Evolutionary conservation across 306 rosid genomes (phyloP), one percentile per base, ranked within the genome.

Genomic region (Argentina anserina): DNA sequence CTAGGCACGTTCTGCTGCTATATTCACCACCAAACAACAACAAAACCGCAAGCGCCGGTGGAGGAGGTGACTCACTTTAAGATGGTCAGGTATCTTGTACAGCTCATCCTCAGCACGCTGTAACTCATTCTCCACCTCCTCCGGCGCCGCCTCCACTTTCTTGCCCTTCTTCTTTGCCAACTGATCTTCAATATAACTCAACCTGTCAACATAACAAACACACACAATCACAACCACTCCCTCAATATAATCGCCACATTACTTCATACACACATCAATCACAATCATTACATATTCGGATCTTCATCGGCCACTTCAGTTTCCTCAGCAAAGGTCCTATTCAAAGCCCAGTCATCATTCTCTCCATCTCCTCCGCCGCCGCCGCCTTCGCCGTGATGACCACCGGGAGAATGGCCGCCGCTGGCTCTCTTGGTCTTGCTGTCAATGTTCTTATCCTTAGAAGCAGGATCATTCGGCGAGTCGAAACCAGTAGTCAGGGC

Each of bases 41-140:
- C 5, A 45, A 45, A 45, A 20, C 17, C 23, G 7, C 6, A 23
- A 49, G 23, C 7, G 25, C 13, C 13, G 2, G 26, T 5, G 5
- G 21, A n/a, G 52, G 13, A 78, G 70, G 70, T 61, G 36, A 80
- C 86, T 79, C 69, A 94, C 99, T 85, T 94, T 94, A 63, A 94
- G 96, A 89, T 94, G 97, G 73, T 94, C 99, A 58, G 99, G 97
- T 75, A 94, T 89, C 83, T 90, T 94, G 80, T 89, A 94, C 9
- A 94, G 67, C 73, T 94, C 97, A 75, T 94, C 99, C 82, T 94
- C 97, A 11, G 95, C 99, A 67, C 88, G 92, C 75, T 91, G 91
- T 69, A 94, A 83, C 55, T 94, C 98, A 45, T 75, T 94, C 81
- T 91, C 92, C 21, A 85, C 86, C 81, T 84, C 95, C 79, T 91